These are phyloP conservation scores for Carallia pectinifolia DNA, from an alignment of 345 rosid species.

Conservation along the genomic window DNA sequence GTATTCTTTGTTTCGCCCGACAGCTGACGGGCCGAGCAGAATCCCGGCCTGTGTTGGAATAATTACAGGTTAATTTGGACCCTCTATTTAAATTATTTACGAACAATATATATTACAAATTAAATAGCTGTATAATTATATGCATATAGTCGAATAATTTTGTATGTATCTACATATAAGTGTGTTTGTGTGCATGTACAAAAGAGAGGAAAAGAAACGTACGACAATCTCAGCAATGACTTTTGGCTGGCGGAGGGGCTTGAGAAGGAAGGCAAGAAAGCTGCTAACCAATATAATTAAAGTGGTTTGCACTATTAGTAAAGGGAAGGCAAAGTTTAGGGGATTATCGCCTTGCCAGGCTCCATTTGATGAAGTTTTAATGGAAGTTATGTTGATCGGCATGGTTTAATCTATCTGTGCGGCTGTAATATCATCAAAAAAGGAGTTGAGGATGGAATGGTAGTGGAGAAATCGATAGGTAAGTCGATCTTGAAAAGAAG, in stretches of 20 bases:
- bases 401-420: too few relatives aligned
- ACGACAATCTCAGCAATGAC: conserved; percentile 91
- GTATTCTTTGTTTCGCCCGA: conserved; percentile 55
- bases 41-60: conserved; percentile 62
- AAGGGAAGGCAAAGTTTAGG: conserved; percentile 73
- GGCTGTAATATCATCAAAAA: too few relatives aligned
- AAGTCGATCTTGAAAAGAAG: too few relatives aligned
- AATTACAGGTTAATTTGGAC: too few relatives aligned
- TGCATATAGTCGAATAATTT: too few relatives aligned
- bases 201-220: conserved; percentile 11
- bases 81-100: too few relatives aligned
- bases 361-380: conserved; percentile 77
- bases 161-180: too few relatives aligned
- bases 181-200: background rate
- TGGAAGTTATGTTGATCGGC: conserved; percentile 48
- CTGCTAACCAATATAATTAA: conserved; percentile 63
- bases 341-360: conserved; percentile 96
- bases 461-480: too few relatives aligned
- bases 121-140: too few relatives aligned
- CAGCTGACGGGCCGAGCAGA: conserved; percentile 73
- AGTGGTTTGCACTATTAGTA: conserved; percentile 68
- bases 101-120: too few relatives aligned
- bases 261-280: conserved; percentile 64
- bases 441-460: too few relatives aligned
- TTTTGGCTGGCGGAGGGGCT: conserved; percentile 90